Evolutionary conservation across 2,329 filamentous ascomycete genomes (phyloP).

Genomic region (Nemania sp.): DNA sequence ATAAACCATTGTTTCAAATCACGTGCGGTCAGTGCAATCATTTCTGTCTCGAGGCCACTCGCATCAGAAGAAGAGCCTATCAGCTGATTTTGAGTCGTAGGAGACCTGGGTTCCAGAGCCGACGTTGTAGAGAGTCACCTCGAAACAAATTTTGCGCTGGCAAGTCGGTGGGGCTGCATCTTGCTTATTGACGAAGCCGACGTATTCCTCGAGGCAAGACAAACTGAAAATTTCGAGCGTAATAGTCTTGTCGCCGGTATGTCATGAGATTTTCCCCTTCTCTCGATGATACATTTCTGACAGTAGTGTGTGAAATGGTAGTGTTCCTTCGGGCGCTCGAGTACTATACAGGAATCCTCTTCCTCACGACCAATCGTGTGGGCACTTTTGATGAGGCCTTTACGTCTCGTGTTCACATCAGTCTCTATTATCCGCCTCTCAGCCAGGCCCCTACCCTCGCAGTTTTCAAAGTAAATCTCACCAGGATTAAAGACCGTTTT

Average conservation of each 20-base stretch:
- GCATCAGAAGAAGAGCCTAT: too few relatives aligned
- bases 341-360: constrained; percentile 41
- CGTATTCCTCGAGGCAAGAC: constrained; percentile 23
- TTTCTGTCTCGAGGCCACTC: too few relatives aligned
- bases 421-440: constrained; percentile 5
- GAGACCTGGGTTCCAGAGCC: constrained; percentile 41
- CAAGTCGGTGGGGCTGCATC: constrained; percentile 26
- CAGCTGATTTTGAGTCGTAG: too few relatives aligned
- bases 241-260: constrained; percentile 40
- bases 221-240: constrained; percentile 26
- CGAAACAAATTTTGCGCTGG: constrained; percentile 25
- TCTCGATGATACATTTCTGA: too few relatives aligned
- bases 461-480: constrained; percentile 8
- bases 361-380: constrained; percentile 12
- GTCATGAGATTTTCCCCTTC: not conserved
- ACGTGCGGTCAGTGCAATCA: constrained; percentile 27
- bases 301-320: constrained; percentile 10
- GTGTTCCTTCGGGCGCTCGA: constrained; percentile 43
- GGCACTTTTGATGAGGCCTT: constrained; percentile 14
- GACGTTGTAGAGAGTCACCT: constrained; percentile 35
- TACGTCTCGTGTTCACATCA: constrained; percentile 9
- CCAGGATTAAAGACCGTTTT: not conserved
- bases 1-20: constrained; percentile 26
- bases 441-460: not conserved
- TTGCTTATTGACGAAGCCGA: constrained; percentile 30